phyloP scores from a whole-genome alignment of 805 yeast species.

The Candida coleopterorum region DNA sequence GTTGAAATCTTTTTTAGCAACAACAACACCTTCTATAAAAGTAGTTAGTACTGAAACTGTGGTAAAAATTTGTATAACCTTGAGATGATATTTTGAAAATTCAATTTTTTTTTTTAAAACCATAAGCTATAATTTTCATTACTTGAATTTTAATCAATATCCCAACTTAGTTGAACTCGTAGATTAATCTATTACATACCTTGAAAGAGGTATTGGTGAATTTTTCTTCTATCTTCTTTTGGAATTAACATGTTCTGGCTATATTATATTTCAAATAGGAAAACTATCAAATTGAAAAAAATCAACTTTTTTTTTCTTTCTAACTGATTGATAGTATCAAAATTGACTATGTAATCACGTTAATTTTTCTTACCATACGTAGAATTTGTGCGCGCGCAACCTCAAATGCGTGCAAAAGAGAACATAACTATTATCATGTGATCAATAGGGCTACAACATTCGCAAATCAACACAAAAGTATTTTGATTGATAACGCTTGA shows the following conservation, averaged over 20 bases:
- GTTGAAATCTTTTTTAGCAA: conserved; percentile 98
- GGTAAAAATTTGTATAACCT: not conserved
- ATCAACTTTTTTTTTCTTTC: conserved; percentile 4
- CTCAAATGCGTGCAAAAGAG: conserved; percentile 1
- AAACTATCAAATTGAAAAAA: conserved; percentile 3
- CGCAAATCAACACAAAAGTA: too few relatives aligned
- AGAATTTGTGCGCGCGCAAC: not conserved
- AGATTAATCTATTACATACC: conserved; percentile 55
- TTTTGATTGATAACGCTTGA: too few relatives aligned
- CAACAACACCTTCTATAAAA: conserved; percentile 92
- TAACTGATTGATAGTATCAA: not conserved
- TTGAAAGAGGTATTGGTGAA: conserved; percentile 98
- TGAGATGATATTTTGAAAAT: not conserved
- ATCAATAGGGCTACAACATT: conserved; percentile 3
- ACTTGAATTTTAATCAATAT: not conserved
- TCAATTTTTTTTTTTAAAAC: too few relatives aligned
- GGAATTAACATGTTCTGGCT: conserved; percentile 83
- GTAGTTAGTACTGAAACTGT: conserved; percentile 32
- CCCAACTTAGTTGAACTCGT: not conserved
- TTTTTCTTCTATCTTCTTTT: conserved; percentile 99
- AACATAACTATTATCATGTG: not conserved
- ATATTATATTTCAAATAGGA: conserved; percentile 1
- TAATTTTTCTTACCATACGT: too few relatives aligned
- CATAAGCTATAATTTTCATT: too few relatives aligned
- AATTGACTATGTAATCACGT: conserved; percentile 1